Base-by-base conservation (phyloP, 345 rosid genomes). In the Euphorbia pulcherrima region DNA sequence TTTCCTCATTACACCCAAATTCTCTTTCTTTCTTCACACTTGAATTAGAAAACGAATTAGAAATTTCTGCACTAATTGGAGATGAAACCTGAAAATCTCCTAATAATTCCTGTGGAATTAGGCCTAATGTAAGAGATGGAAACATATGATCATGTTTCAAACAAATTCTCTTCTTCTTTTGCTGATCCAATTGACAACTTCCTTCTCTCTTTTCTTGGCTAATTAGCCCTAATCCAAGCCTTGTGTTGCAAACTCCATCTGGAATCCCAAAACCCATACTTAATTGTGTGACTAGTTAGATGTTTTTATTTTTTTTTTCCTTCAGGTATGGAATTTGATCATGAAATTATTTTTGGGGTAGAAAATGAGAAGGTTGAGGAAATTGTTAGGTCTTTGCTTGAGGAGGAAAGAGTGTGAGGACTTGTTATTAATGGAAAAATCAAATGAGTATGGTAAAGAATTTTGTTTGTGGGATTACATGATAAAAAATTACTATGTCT, bases 91-190 rank as follows among this genome's bases (percentile, higher is more conserved):
- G 55, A 41, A 6, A 44, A 54, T 68, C 48, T 8, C 24, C 48
- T 33, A 33, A 33, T 33, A 33, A 33, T 20, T 68, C 74, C 47
- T 67, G 55, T 27, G 79, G 64, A 54, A 62, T 3, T 12, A 12
- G 78, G 55, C 83, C 83, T 72, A 82, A 73, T 1, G 86, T 60
- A 52, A 82, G 86, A 72, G 70, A 75, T 14, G 86, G 86, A 2
- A 72, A 73, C 72, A 70, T 14, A 21, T 40, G 78, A 67, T 77
- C 85, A 27, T 78, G 33, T 59, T 69, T 72, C 65, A 76, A 73
- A 14, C 51, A 52, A 17, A 59, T 8, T 55, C 64, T 71, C 75
- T 71, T 79, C 72, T 62, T 75, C 64, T 41, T 72, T 46, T 51
- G 67, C 20, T 71, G 72, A 50, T 51, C 61, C 7, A 69, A 41